phyloP scores from a whole-genome alignment of 257 asterid species.

The Henckelia pumila region DNA sequence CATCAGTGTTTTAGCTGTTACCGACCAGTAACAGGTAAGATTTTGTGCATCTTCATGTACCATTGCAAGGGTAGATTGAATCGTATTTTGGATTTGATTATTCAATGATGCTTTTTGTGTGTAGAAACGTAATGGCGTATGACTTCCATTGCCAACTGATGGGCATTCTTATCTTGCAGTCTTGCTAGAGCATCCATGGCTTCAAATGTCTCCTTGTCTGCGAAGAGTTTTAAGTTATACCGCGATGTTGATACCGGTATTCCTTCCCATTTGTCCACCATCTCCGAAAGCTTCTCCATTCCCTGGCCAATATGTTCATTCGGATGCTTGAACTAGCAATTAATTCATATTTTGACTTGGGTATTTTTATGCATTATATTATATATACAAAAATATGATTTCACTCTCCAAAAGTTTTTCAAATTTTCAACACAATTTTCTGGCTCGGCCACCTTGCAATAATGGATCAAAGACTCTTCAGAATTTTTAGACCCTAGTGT shows the following conservation, averaged over 20 bases:
- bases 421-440: neutral
- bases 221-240: slow-evolving; percentile 64
- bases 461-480: neutral
- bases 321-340: slow-evolving; percentile 1
- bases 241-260: slow-evolving; percentile 53
- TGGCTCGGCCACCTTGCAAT: neutral
- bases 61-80: slow-evolving; percentile 16
- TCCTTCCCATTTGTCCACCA: slow-evolving; percentile 84
- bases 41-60: neutral
- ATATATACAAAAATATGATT: neutral
- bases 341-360: too few relatives aligned
- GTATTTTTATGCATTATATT: neutral
- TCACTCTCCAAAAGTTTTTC: neutral
- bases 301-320: slow-evolving; percentile 47
- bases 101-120: slow-evolving; percentile 47
- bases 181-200: slow-evolving; percentile 58
- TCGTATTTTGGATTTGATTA: slow-evolving; percentile 25
- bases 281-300: slow-evolving; percentile 63
- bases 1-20: slow-evolving; percentile 2
- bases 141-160: slow-evolving; percentile 81
- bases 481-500: neutral
- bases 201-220: slow-evolving; percentile 74
- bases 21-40: neutral
- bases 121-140: slow-evolving; percentile 76
- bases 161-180: slow-evolving; percentile 62